Percentiles rank a stretch among this genome's conserved stretches.
These are phyloP conservation scores for Tolypocladium capitatum DNA, from an alignment of 2,329 filamentous ascomycete genomes.

Conservation along the genomic window DNA sequence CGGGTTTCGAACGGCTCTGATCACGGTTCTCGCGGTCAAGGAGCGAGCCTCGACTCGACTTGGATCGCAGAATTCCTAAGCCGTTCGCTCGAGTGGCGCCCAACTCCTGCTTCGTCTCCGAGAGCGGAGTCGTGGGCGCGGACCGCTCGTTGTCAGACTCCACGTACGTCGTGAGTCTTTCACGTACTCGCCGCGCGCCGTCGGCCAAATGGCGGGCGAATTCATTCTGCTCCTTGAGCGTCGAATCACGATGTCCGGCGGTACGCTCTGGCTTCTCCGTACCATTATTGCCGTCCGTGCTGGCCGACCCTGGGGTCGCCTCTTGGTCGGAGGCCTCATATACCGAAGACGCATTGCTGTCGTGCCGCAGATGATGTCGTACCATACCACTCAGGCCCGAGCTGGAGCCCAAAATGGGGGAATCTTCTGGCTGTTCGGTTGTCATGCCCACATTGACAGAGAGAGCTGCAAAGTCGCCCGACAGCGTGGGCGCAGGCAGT, in stretches of 20 bases:
- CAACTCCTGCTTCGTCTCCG: conserved; percentile 20
- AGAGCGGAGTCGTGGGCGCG: conserved; percentile 17
- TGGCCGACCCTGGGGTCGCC: conserved; percentile 5
- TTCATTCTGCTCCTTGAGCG: conserved; percentile 43
- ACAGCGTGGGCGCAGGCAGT: conserved; percentile 13
- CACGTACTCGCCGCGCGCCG: conserved; percentile 56
- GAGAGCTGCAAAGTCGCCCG: conserved; percentile 13
- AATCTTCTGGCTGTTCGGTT: conserved; percentile 38
- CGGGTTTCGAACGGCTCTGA: conserved; percentile 35
- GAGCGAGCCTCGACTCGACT: conserved; percentile 55
- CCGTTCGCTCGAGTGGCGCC: conserved; percentile 35
- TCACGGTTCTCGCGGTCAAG: conserved; percentile 30
- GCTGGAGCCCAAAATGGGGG: conserved; percentile 63
- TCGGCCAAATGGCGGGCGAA: conserved; percentile 62
- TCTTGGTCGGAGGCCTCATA: conserved; percentile 38
- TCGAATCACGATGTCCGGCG: background rate
- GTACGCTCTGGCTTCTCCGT: background rate
- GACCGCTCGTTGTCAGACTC: conserved; percentile 41
- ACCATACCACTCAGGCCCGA: conserved; percentile 67
- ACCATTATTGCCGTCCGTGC: background rate
- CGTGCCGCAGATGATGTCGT: conserved; percentile 67
- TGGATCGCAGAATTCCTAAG: conserved; percentile 50
- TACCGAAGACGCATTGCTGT: conserved; percentile 71
- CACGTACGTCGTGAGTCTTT: conserved; percentile 56
- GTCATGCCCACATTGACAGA: conserved; percentile 10